phyloP scores from a whole-genome alignment of 495 filamentous ascomycete genomes.

The Cercophora sp. region DNA sequence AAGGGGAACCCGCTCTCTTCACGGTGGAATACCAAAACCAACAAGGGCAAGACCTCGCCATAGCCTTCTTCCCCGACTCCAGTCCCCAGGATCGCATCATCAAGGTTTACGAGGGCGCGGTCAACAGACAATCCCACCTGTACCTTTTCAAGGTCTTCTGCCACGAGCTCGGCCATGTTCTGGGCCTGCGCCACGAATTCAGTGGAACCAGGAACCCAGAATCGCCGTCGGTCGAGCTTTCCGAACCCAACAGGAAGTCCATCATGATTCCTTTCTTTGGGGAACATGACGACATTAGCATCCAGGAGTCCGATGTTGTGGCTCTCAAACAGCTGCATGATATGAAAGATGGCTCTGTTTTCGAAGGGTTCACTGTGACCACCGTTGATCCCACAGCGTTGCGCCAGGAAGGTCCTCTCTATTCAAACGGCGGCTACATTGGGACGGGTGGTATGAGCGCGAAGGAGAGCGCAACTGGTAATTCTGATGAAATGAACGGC shows the following conservation, averaged over 20 bases:
- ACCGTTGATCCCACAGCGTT: not conserved
- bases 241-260: not conserved
- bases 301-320: not conserved
- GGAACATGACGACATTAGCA: not conserved
- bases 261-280: not conserved
- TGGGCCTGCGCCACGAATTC: slow-evolving; percentile 5
- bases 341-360: not conserved
- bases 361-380: not conserved
- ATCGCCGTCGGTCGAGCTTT: not conserved
- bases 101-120: not conserved
- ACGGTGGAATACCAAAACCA: not conserved
- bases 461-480: no score
- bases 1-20: not conserved
- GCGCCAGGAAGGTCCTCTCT: no score
- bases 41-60: not conserved
- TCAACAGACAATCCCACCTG: not conserved
- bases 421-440: no score
- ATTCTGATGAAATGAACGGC: no score
- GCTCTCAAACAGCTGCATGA: not conserved
- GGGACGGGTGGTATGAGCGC: no score
- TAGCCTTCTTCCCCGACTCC: slow-evolving; percentile 1
- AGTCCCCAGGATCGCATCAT: not conserved
- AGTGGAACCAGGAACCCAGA: not conserved
- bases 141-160: not conserved
- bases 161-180: slow-evolving; percentile 6